Conservation (phyloP, 495 filamentous ascomycete species). For the Tuber umbilicatum region DNA sequence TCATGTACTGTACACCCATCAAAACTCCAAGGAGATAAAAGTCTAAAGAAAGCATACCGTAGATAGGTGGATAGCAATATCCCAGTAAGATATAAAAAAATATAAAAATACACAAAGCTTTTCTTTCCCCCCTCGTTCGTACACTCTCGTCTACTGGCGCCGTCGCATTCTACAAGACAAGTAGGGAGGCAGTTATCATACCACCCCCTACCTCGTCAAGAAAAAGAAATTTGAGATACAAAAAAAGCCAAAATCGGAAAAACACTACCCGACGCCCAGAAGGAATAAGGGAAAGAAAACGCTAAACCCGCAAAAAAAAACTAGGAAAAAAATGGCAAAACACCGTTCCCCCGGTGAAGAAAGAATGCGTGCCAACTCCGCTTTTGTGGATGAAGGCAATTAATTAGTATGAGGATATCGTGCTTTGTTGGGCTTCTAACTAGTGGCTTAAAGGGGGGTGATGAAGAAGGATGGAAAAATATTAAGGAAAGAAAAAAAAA, state of each 20-base stretch:
- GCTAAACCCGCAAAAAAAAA: slow-evolving; percentile 1
- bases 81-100: slow-evolving; percentile 1
- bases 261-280: background rate
- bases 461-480: background rate
- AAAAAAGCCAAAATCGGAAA: background rate
- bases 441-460: background rate
- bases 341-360: slow-evolving; percentile 2
- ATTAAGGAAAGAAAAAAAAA: background rate
- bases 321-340: background rate
- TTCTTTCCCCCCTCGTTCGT: background rate
- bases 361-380: background rate
- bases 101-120: background rate
- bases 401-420: background rate
- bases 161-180: background rate
- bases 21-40: slow-evolving; percentile 10
- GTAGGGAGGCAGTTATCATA: background rate
- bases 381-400: background rate
- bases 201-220: background rate
- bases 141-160: background rate
- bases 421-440: background rate
- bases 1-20: slow-evolving; percentile 5
- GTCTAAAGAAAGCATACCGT: slow-evolving; percentile 12
- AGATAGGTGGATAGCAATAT: slow-evolving; percentile 3
- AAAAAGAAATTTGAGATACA: background rate
- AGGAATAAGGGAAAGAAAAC: slow-evolving; percentile 6